These are phyloP conservation scores for Zygosaccharomyces pseudobailii DNA, from an alignment of 1,139 yeast genomes.

Conservation along the genomic window DNA sequence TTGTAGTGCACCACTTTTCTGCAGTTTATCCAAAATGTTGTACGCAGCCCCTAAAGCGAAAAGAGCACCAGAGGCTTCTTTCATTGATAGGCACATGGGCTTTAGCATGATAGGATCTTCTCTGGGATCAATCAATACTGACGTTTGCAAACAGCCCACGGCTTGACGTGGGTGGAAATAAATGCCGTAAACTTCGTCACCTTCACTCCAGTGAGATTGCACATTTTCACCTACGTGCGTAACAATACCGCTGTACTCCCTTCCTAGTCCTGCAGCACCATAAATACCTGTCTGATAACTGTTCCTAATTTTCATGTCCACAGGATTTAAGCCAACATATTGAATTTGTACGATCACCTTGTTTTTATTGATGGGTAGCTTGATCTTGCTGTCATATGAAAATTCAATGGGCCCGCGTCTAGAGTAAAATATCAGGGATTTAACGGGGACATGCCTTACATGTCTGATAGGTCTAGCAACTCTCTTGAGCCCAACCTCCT, in stretches of 20 bases:
- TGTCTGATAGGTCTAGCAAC: slow-evolving; percentile 42
- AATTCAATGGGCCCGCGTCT: slow-evolving; percentile 37
- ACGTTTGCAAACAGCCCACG: slow-evolving; percentile 50
- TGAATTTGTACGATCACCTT: slow-evolving; percentile 53
- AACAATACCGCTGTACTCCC: slow-evolving; percentile 65
- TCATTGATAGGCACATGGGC: slow-evolving; percentile 46
- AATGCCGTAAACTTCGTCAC: slow-evolving; percentile 64
- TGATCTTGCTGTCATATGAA: slow-evolving; percentile 39
- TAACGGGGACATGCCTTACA: slow-evolving; percentile 38
- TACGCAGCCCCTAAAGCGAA: slow-evolving; percentile 53
- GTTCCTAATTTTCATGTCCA: slow-evolving; percentile 51
- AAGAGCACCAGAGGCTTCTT: slow-evolving; percentile 58
- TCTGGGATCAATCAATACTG: slow-evolving; percentile 44
- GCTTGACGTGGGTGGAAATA: slow-evolving; percentile 41
- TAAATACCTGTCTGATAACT: slow-evolving; percentile 36
- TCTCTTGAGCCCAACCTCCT: slow-evolving; percentile 27
- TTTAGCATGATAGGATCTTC: slow-evolving; percentile 40
- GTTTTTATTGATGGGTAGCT: slow-evolving; percentile 40
- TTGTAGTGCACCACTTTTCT: slow-evolving; percentile 28
- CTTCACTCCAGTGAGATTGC: slow-evolving; percentile 41
- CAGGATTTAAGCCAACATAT: slow-evolving; percentile 47
- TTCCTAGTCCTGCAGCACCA: slow-evolving; percentile 55
- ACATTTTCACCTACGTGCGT: slow-evolving; percentile 51
- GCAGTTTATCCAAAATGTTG: slow-evolving; percentile 38
- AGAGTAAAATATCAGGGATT: slow-evolving; percentile 36